Conservation (phyloP, 2,329 filamentous ascomycete species). For the Dothistroma pini region DNA sequence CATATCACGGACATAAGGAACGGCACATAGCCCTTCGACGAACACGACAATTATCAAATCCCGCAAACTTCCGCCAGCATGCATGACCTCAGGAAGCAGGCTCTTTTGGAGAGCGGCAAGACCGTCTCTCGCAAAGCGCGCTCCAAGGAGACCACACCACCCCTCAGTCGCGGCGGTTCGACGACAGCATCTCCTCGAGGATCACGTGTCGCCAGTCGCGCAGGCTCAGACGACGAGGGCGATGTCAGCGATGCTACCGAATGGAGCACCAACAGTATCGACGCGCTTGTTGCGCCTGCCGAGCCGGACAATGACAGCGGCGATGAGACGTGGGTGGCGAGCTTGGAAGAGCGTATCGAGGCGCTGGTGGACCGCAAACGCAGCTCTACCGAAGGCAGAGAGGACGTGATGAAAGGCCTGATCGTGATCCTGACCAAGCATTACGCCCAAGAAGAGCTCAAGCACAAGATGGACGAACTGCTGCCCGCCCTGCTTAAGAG, state of each 20-base stretch:
- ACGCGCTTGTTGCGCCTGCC: slow-evolving; percentile 57
- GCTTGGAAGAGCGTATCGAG: slow-evolving; percentile 63
- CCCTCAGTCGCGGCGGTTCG: slow-evolving; percentile 57
- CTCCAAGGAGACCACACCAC: slow-evolving; percentile 54
- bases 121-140: slow-evolving; percentile 67
- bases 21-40: background rate
- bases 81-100: slow-evolving; percentile 56
- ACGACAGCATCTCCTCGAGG: slow-evolving; percentile 55
- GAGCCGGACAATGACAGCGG: slow-evolving; percentile 50
- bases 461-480: slow-evolving; percentile 58
- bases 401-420: slow-evolving; percentile 60
- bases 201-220: slow-evolving; percentile 59
- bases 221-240: slow-evolving; percentile 59
- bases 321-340: slow-evolving; percentile 56
- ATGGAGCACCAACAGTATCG: slow-evolving; percentile 63
- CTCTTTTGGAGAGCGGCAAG: slow-evolving; percentile 68
- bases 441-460: slow-evolving; percentile 62
- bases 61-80: background rate
- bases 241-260: slow-evolving; percentile 58
- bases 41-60: background rate
- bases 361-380: slow-evolving; percentile 75
- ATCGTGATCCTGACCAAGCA: slow-evolving; percentile 64
- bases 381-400: slow-evolving; percentile 67
- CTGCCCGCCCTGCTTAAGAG: slow-evolving; percentile 64
- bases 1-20: background rate